These are phyloP conservation scores for Carex pumila DNA, from an alignment of 176 grass and related monocot genomes.

Conservation along the genomic window DNA sequence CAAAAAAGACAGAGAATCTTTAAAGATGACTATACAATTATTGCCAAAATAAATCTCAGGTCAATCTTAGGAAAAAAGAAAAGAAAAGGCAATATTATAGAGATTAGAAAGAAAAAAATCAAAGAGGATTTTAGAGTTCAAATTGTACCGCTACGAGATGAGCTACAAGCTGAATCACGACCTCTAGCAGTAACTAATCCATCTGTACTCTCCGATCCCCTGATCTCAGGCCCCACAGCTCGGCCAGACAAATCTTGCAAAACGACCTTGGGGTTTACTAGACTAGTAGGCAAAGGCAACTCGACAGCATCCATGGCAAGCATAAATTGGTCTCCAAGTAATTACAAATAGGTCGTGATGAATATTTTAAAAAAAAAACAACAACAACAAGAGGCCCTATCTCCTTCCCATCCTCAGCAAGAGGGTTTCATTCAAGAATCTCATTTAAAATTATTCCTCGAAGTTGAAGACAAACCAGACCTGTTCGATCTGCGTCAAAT, in stretches of 20 bases:
- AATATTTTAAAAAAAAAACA: background rate
- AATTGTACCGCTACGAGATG: conserved; percentile 18
- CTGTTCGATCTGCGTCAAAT: background rate
- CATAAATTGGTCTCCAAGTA: conserved; percentile 6
- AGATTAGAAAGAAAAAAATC: conserved; percentile 1
- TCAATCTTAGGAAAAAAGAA: background rate
- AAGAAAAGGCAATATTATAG: conserved; percentile 8
- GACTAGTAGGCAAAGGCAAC: conserved; percentile 53
- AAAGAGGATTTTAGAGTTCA: background rate
- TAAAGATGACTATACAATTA: background rate
- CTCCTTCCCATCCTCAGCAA: background rate
- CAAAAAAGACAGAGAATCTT: background rate
- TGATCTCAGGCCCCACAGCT: conserved; percentile 21
- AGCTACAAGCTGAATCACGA: conserved; percentile 16
- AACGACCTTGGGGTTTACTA: conserved; percentile 41
- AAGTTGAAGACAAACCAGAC: background rate
- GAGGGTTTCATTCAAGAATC: background rate
- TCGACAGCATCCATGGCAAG: conserved; percentile 71
- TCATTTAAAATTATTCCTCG: background rate
- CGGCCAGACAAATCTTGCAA: conserved; percentile 34
- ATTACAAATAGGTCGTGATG: background rate
- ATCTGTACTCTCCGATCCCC: conserved; percentile 22
- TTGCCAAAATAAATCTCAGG: background rate
- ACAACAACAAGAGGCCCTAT: background rate
- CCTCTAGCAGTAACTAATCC: conserved; percentile 10